Evolutionary conservation across 768 basidiomycete genomes (phyloP), one percentile per base, ranked within the genome.

Genomic region (Hygrocybe coccinea): DNA sequence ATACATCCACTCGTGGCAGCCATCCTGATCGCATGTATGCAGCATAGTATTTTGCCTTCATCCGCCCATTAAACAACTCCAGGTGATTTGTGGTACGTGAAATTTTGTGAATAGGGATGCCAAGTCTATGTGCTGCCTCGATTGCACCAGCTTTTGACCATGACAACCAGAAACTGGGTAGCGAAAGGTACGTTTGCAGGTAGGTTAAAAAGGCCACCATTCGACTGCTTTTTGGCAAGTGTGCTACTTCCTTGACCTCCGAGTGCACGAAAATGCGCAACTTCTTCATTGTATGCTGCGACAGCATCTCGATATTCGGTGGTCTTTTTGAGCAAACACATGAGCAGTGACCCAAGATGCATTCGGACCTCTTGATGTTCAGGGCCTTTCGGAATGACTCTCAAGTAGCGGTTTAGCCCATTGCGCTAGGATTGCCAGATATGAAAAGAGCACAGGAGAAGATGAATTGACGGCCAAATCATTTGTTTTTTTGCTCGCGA

Each of bases 371-470:
- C 14, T 50, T 59, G 58, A n/a, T 58, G 60, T n/a, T 34, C 57
- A 19, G 62, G 57, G 17, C 64, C 67, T 57, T 69, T 64, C 9
- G 63, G 66, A 51, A 67, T 65, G 37, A 44, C 55, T 14, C 57
- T 39, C n/a, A 72, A 56, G 43, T 56, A 57, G 22, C 59, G 59
- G 57, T 65, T 66, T n/a, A 70, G 60, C 5, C 55, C 57, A 51
- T 70, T 71, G 15, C 60, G 53, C 73, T 70, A 72, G 21, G 64
- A 62, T 43, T 72, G 71, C 60, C 67, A 67, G 25, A 64, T 52
- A 60, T 74, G 71, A 52, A 74, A 72, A 25, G 65, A 66, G 60
- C 73, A 74, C 1, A 74, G 62, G 2, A 74, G 24, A 12, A 73
- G 71, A 11, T 56, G 33, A 46, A 71, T 54, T n/a, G 29, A 25